Evolutionary conservation across 1,139 yeast genomes (phyloP), one percentile per base, ranked within the genome.

Genomic region (Zhuliangozyma blackwelliae): DNA sequence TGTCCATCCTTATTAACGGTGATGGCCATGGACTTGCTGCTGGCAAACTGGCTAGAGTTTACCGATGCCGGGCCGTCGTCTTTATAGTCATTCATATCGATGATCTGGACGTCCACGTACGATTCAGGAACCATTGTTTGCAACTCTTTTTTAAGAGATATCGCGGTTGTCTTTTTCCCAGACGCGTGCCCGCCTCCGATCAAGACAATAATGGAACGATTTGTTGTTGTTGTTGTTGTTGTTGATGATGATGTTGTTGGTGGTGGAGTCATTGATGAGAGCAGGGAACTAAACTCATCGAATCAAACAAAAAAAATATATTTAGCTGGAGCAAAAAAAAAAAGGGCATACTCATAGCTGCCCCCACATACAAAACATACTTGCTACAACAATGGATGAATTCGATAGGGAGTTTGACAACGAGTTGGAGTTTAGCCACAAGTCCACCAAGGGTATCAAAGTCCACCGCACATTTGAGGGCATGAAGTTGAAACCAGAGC

Each of bases 171-270:
- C 36, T 52, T 63, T 49, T 80, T 80, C 0, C 90, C 92, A 10
- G 88, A 71, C 25, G 82, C 81, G 54, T 81, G 88, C 2, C 92
- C 92, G 7, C 94, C 92, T 2, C 82, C 92, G 28, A 84, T 68
- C 13, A 82, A 66, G 2, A 82, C 69, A 6, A 79, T 49, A 31
- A 73, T 62, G 7, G 64, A 51, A 25, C 39, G 43, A 19, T 38
- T 37, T 22, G 23, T 22, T 22, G 23, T 22, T 7, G 23, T 22
- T 9, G 10, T 3, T 22, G 23, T 22, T 22, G 23, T 22, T 26
- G 37, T 36, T 8, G 34, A 28, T 25, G 40, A 32, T 26, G 39
- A 6, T 26, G 34, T 36, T 32, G 28, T 32, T 23, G 21, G 3
- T 16, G 16, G 16, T 16, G 16, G 16, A 3, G 16, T 16, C 16